Evolutionary conservation across 2,329 filamentous ascomycete species (phyloP).

Genomic region (Chrysoporthe austroafricana): DNA sequence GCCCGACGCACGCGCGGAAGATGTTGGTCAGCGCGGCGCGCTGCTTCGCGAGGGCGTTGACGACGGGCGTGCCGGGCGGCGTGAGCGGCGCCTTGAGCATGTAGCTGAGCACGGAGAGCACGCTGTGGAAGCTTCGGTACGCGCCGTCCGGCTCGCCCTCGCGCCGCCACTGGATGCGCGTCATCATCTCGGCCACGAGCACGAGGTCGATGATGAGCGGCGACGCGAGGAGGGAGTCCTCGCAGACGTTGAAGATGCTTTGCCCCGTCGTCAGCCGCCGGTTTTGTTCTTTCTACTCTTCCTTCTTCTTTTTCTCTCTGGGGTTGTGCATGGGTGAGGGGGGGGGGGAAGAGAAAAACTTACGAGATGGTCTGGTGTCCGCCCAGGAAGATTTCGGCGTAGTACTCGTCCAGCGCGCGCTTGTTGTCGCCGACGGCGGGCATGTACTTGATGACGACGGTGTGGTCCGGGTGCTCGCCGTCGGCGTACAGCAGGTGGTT

Average conservation of each 20-base stretch:
- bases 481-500: conserved; percentile 89
- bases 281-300: too few species aligned
- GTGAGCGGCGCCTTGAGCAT: conserved; percentile 98
- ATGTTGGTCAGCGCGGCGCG: conserved; percentile 94
- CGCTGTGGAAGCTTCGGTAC: conserved; percentile 94
- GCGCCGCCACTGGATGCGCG: conserved; percentile 89
- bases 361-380: conserved; percentile 95
- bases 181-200: conserved; percentile 95
- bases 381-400: conserved; percentile 98
- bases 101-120: conserved; percentile 96
- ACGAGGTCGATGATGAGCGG: conserved; percentile 97
- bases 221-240: conserved; percentile 94
- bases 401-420: conserved; percentile 98
- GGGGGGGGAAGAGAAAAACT: too few species aligned
- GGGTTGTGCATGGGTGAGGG: too few species aligned
- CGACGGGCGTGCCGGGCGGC: conserved; percentile 89
- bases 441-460: conserved; percentile 99
- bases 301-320: too few species aligned
- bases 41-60: conserved; percentile 96
- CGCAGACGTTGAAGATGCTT: conserved; percentile 97
- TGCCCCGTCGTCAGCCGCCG: background rate
- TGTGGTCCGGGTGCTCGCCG: conserved; percentile 96
- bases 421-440: conserved; percentile 98
- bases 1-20: conserved; percentile 94
- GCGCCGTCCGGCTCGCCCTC: conserved; percentile 61